Evolutionary conservation across 2,329 filamentous ascomycete genomes (phyloP), one percentile per base, ranked within the genome.

Genomic region (Westerdykella ornata): DNA sequence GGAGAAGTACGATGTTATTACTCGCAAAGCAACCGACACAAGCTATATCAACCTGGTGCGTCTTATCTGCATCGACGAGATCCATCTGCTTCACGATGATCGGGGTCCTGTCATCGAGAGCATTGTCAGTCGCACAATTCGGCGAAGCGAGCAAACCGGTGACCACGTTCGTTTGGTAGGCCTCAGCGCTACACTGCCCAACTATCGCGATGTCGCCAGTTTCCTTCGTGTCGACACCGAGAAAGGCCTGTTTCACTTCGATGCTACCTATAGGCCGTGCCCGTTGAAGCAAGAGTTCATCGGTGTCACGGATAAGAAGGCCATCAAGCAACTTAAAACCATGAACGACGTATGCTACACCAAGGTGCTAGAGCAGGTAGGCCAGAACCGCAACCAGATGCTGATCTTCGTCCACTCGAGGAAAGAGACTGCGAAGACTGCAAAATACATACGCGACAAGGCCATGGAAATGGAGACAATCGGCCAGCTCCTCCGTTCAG

Each of bases 341-440:
- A 98, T 98, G 92, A 98, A 98, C 60, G 92, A 98, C 56, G 89
- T 98, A 41, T 96, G 88, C 43, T 98, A 98, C 67, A 94, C 83
- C 50, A 98, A 98, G 67, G 89, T 96, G 19, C 78, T 98, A 41
- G 92, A 98, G 66, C 90, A 97, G 61, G 90, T 96, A 20, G 92
- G 92, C 5, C 82, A 84, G 44, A 84, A 94, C 59, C 81, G 86
- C 49, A 95, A 98, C 57, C 92, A 98, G 66, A 96, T 98, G 89
- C 80, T 98, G 30, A 95, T 98, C 45, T 98, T 98, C 60, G 92
- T 98, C 5, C 94, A 98, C 64, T 98, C 94, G 28, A 79, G 92
- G 56, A 98, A 98, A 62, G 94, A 98, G 67, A 98, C 94, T 0
- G 88, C 89, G 7, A 98, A 98, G 71, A 98, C 94, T 3, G 92